These are phyloP conservation scores for Keithomyces neogunnii DNA, from an alignment of 2,329 filamentous ascomycete genomes.

Conservation along the genomic window DNA sequence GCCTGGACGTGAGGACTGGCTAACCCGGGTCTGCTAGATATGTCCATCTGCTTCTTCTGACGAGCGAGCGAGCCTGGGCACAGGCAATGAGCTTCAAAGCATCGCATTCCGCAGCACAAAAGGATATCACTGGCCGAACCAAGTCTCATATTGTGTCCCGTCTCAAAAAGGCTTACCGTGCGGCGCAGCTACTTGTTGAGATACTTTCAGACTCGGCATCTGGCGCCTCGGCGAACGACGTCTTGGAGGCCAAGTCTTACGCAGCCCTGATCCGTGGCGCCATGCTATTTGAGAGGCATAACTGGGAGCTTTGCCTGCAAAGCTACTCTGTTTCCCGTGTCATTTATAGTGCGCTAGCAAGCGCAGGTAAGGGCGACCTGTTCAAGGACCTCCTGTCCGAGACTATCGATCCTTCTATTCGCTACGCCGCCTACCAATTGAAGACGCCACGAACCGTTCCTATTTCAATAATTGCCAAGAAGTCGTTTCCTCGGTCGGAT, in stretches of 20 bases:
- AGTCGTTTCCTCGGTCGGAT: slow-evolving; percentile 65
- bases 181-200: slow-evolving; percentile 59
- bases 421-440: slow-evolving; percentile 89
- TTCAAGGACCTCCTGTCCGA: slow-evolving; percentile 80
- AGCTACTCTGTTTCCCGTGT: slow-evolving; percentile 70
- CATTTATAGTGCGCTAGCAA: slow-evolving; percentile 71
- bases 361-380: slow-evolving; percentile 54
- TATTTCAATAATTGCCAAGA: slow-evolving; percentile 68
- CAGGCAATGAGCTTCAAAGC: slow-evolving; percentile 94
- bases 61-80: slow-evolving; percentile 86
- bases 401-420: slow-evolving; percentile 86
- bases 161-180: slow-evolving; percentile 67
- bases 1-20: slow-evolving; percentile 6
- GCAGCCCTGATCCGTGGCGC: slow-evolving; percentile 67
- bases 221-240: slow-evolving; percentile 58
- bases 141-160: slow-evolving; percentile 85
- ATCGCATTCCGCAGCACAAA: slow-evolving; percentile 67
- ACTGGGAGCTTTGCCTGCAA: slow-evolving; percentile 70
- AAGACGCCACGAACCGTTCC: slow-evolving; percentile 80
- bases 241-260: slow-evolving; percentile 84
- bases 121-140: slow-evolving; percentile 69
- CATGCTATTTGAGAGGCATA: slow-evolving; percentile 77
- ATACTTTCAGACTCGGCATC: slow-evolving; percentile 58
- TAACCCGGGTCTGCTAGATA: slow-evolving; percentile 42
- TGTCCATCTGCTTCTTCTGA: slow-evolving; percentile 71